Base-by-base conservation (phyloP, 2,329 filamentous ascomycete genomes). In the Ophiostoma himal-ulmi region DNA sequence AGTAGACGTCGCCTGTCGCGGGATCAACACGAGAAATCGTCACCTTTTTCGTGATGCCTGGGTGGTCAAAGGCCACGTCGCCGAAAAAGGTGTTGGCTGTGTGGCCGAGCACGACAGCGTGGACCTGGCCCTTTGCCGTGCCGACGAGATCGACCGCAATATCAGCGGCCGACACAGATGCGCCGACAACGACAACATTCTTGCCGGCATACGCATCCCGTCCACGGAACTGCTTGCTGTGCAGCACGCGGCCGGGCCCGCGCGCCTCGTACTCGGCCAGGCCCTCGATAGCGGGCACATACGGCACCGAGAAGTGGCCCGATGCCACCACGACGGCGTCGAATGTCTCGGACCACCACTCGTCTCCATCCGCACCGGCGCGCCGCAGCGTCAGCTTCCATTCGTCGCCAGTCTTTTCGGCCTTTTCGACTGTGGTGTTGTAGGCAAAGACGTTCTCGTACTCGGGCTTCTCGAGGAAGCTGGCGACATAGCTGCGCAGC, bases 221-320 rank as follows among this genome's bases (percentile, higher is more conserved):
- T 0, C 67, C 44, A 68, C 91, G 85, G 75, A 92, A 95, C 73
- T 86, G 86, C 76, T 93, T 94, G 0, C 91, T 92, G 75, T 92
- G 90, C 1, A 82, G 83, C n/a, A 92, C 83, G 2, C 79, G 75
- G 0, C 80, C 81, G 0, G 86, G 85, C 72, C 86, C 87, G 1
- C 75, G 74, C 14, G 77, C 69, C 74, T 89, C 86, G 85, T 85
- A 91, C 17, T 80, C 80, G 39, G 80, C 77, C 5, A 91, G 80
- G 0, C 89, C 89, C 0, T 81, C 77, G 3, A 90, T 84, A 54
- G 85, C 81, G 0, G 90, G 89, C 1, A 91, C 79, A 70, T 84
- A 85, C 0, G 88, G 87, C 1, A 89, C 81, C 73, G 86, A 85
- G 74, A 90, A 91, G 77, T 91, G 89, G 0, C 88, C 88, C 73